Percentiles rank a stretch among this genome's conserved stretches.
Conservation (phyloP, 495 filamentous ascomycete genomes). For the Penicillium cataractarum region DNA sequence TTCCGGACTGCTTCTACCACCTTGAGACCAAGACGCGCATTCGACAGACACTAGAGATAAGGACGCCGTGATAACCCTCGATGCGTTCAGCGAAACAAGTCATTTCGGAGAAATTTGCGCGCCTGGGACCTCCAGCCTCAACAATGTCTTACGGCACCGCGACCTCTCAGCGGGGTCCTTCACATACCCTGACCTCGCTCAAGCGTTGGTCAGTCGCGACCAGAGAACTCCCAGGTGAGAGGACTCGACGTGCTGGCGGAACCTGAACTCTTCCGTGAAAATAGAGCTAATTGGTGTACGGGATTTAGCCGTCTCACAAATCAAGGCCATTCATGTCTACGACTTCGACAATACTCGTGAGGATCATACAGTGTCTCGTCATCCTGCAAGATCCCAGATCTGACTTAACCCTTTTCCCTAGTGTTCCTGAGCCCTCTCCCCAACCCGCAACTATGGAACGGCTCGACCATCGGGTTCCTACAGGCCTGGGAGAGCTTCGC, state of each 20-base stretch:
- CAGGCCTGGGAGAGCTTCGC: constrained; percentile 74
- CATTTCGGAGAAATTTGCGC: constrained; percentile 36
- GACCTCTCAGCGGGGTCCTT: constrained; percentile 21
- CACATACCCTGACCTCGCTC: constrained; percentile 71
- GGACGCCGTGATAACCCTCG: neutral
- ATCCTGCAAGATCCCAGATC: neutral
- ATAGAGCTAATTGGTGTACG: constrained; percentile 14
- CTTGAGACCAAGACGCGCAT: neutral
- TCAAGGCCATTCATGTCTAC: constrained; percentile 88
- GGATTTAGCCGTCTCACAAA: constrained; percentile 58
- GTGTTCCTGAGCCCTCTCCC: constrained; percentile 91
- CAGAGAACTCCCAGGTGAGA: constrained; percentile 67
- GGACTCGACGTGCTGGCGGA: neutral
- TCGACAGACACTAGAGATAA: neutral
- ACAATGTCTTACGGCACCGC: constrained; percentile 33
- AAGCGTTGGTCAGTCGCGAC: constrained; percentile 79
- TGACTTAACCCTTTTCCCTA: constrained; percentile 32
- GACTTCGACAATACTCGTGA: constrained; percentile 98
- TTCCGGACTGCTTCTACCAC: neutral
- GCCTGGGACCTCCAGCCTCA: constrained; percentile 20
- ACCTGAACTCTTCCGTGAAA: neutral
- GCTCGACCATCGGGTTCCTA: constrained; percentile 72
- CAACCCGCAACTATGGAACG: constrained; percentile 86
- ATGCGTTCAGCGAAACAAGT: constrained; percentile 50
- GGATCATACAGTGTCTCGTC: constrained; percentile 19